These are phyloP conservation scores for Pleurotus pulmonarius DNA, from an alignment of 768 basidiomycete species.

Conservation along the genomic window DNA sequence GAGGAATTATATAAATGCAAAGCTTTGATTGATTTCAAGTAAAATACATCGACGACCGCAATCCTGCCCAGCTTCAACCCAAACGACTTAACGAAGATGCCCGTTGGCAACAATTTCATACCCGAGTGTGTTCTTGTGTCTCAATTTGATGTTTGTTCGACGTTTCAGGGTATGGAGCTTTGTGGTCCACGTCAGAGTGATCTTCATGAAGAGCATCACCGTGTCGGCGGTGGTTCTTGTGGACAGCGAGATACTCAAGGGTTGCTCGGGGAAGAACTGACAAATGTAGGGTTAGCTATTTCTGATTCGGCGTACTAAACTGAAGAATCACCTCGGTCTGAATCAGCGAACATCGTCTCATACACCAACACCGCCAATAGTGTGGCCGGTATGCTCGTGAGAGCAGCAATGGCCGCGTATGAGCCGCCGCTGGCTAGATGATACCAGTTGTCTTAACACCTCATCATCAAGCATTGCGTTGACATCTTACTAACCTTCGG, in stretches of 20 bases:
- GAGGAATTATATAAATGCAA: too few relatives aligned
- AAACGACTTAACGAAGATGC: too few relatives aligned
- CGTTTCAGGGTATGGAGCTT: neutral
- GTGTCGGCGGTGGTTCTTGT: constrained; percentile 10
- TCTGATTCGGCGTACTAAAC: neutral
- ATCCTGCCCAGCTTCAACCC: too few relatives aligned
- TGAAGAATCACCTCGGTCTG: constrained; percentile 42
- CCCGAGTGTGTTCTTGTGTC: neutral
- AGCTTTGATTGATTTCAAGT: too few relatives aligned
- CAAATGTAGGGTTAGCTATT: neutral
- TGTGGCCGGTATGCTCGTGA: constrained; percentile 66
- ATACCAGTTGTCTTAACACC: neutral
- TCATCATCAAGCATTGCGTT: neutral
- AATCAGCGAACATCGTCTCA: constrained; percentile 55
- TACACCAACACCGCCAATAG: constrained; percentile 51
- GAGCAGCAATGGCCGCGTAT: constrained; percentile 61
- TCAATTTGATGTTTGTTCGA: neutral
- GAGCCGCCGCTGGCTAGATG: constrained; percentile 42
- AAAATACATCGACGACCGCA: too few relatives aligned
- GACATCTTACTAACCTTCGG: constrained; percentile 20
- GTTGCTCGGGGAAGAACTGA: constrained; percentile 9
- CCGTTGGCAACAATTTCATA: neutral
- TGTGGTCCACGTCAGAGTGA: neutral
- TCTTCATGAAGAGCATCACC: neutral
- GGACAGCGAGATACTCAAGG: constrained; percentile 9